Conservation (phyloP, 495 filamentous ascomycete species). For the Aspergillus saccharolyticus region DNA sequence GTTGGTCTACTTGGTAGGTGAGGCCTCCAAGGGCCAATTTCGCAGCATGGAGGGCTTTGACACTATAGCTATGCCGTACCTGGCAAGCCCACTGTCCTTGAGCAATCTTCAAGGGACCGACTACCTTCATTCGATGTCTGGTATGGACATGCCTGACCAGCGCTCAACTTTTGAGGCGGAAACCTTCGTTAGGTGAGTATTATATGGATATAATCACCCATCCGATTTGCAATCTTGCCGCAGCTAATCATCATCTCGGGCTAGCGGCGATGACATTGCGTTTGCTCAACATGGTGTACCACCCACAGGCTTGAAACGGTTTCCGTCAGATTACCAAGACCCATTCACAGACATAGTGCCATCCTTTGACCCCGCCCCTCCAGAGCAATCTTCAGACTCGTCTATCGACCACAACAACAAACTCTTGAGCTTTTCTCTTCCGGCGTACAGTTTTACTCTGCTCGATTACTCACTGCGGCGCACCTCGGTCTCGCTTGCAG, state of each 20-base stretch:
- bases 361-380: slow-evolving; percentile 48
- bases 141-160: slow-evolving; percentile 52
- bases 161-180: slow-evolving; percentile 54
- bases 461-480: slow-evolving; percentile 63
- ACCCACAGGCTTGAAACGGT: slow-evolving; percentile 33
- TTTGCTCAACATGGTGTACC: slow-evolving; percentile 35
- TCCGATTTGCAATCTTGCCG: not conserved
- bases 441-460: slow-evolving; percentile 61
- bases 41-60: slow-evolving; percentile 60
- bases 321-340: slow-evolving; percentile 59
- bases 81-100: slow-evolving; percentile 51
- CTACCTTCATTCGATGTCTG: slow-evolving; percentile 49
- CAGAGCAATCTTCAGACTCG: slow-evolving; percentile 34
- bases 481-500: slow-evolving; percentile 60
- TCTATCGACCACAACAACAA: slow-evolving; percentile 70
- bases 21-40: slow-evolving; percentile 4
- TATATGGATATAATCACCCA: not conserved
- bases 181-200: slow-evolving; percentile 53
- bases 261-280: slow-evolving; percentile 37
- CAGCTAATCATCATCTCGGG: slow-evolving; percentile 4
- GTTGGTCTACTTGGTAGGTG: not conserved
- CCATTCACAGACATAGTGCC: slow-evolving; percentile 53
- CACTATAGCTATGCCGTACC: slow-evolving; percentile 59
- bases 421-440: slow-evolving; percentile 72
- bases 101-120: slow-evolving; percentile 47